Conservation (phyloP, 2,329 filamentous ascomycete genomes). For the Emmonsiellopsis sp. region DNA sequence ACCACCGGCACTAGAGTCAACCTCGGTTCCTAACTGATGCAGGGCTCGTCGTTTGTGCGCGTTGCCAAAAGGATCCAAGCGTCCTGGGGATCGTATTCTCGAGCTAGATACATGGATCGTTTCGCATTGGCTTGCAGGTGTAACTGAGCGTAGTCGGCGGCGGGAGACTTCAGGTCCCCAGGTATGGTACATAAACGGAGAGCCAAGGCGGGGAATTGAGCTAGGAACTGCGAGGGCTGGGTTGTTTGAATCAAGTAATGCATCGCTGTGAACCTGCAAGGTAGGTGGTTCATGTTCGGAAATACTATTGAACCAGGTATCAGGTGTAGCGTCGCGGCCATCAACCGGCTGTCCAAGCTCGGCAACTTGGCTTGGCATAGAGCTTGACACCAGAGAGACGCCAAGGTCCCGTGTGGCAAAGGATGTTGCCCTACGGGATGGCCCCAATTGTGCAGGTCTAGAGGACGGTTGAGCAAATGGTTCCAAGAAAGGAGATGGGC, state of each 20-base stretch:
- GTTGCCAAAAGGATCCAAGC: slow-evolving; percentile 45
- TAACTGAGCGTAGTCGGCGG: slow-evolving; percentile 21
- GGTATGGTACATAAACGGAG: slow-evolving; percentile 40
- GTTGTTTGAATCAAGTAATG: not conserved
- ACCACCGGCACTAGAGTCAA: slow-evolving; percentile 34
- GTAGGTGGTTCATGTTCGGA: slow-evolving; percentile 14
- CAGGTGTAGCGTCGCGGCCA: not conserved
- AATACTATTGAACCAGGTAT: slow-evolving; percentile 26
- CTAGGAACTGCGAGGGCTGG: slow-evolving; percentile 11
- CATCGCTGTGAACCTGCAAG: not conserved
- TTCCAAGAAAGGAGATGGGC: slow-evolving; percentile 48
- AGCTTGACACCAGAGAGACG: slow-evolving; percentile 34
- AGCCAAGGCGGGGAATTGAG: slow-evolving; percentile 36
- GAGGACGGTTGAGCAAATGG: slow-evolving; percentile 24
- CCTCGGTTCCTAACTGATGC: slow-evolving; percentile 43
- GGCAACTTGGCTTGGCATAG: slow-evolving; percentile 27
- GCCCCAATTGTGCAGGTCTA: slow-evolving; percentile 15
- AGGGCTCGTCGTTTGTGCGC: slow-evolving; percentile 50
- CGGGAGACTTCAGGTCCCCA: slow-evolving; percentile 37
- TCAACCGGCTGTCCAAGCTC: slow-evolving; percentile 1
- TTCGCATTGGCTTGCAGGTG: slow-evolving; percentile 27
- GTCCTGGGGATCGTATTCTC: slow-evolving; percentile 43
- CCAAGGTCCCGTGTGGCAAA: slow-evolving; percentile 37
- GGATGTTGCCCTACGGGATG: slow-evolving; percentile 17
- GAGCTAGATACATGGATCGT: slow-evolving; percentile 37